phyloP scores from a whole-genome alignment of 257 asterid species.

The Solanum clarkiae region DNA sequence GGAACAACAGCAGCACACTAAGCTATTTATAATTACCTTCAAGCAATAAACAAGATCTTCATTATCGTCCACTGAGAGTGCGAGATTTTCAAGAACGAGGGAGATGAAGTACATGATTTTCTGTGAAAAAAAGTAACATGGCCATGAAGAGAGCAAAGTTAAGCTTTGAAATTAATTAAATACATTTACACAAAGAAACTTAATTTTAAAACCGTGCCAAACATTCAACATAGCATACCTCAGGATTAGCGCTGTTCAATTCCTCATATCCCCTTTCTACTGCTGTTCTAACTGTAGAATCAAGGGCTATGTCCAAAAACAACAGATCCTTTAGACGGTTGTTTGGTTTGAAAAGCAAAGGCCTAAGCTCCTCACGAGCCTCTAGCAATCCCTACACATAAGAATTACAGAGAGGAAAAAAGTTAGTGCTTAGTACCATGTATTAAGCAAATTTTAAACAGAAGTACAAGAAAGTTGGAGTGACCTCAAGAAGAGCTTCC shows the following conservation, averaged over 20 bases:
- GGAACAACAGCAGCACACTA: neutral
- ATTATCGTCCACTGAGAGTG: slow-evolving; percentile 70
- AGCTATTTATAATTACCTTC: slow-evolving; percentile 38
- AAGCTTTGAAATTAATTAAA: neutral
- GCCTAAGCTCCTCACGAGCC: slow-evolving; percentile 95
- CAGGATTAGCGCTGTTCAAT: slow-evolving; percentile 65
- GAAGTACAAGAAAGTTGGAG: slow-evolving; percentile 13
- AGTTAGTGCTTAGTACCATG: neutral
- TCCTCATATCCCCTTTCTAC: slow-evolving; percentile 94
- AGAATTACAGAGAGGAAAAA: neutral
- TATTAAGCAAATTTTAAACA: neutral
- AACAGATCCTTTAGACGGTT: slow-evolving; percentile 89
- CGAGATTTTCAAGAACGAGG: slow-evolving; percentile 83
- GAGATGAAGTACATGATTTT: slow-evolving; percentile 85
- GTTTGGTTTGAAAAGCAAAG: slow-evolving; percentile 60
- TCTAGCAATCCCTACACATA: slow-evolving; percentile 74
- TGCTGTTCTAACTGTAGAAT: slow-evolving; percentile 94
- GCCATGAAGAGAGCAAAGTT: slow-evolving; percentile 1
- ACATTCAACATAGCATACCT: slow-evolving; percentile 32
- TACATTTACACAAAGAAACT: neutral
- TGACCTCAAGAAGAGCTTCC: slow-evolving; percentile 87
- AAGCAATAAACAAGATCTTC: slow-evolving; percentile 88
- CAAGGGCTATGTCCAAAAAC: slow-evolving; percentile 90
- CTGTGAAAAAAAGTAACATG: slow-evolving; percentile 33
- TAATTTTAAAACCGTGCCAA: neutral